Evolutionary conservation across 306 rosid genomes (phyloP).

Genomic region (Cicer bijugum): DNA sequence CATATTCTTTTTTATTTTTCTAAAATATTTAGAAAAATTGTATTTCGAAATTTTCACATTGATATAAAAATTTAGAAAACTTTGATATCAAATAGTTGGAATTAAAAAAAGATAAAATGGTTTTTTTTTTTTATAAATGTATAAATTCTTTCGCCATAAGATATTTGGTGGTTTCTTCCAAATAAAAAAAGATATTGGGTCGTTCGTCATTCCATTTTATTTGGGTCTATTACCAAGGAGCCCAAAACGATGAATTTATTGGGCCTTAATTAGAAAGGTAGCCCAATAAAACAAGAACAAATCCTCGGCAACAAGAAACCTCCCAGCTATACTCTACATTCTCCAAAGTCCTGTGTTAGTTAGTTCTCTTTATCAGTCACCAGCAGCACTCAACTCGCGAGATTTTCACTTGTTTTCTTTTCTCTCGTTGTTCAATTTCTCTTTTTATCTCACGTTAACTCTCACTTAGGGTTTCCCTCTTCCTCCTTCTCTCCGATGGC

Average conservation of each 20-base stretch:
- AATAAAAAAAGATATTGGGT: background rate
- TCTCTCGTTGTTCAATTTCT: constrained; percentile 6
- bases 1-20: no score
- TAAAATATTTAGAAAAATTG: no score
- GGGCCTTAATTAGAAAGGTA: background rate
- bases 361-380: background rate
- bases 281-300: constrained; percentile 35
- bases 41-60: no score
- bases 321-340: background rate
- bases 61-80: no score
- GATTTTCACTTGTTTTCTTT: constrained; percentile 4
- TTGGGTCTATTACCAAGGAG: background rate
- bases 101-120: no score
- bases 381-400: background rate
- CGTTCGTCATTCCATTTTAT: background rate
- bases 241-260: background rate
- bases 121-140: no score
- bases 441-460: background rate
- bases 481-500: constrained; percentile 56
- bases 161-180: no score
- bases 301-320: constrained; percentile 44
- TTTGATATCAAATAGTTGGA: no score
- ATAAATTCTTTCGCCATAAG: no score
- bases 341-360: background rate
- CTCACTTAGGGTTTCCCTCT: constrained; percentile 49